phyloP scores from a whole-genome alignment of 2,329 filamentous ascomycete species.

The Aspergillus jensenii region DNA sequence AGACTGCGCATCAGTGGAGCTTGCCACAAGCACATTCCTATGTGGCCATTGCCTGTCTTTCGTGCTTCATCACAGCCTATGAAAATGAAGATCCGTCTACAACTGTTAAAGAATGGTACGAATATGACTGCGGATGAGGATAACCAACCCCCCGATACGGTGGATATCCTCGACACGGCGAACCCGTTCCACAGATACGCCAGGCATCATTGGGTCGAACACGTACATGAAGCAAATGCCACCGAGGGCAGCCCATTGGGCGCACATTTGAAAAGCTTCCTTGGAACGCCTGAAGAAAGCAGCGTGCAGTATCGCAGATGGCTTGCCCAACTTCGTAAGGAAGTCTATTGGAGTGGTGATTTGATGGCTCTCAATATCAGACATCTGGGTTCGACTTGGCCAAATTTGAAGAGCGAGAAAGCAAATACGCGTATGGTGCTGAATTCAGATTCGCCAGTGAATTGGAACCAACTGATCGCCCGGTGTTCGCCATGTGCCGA shows the following conservation, averaged over 20 bases:
- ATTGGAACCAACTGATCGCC: too few species aligned
- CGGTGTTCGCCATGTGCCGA: conserved; percentile 12
- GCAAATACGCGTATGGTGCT: too few species aligned
- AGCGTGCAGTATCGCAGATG: conserved; percentile 13
- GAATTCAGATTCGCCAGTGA: too few species aligned
- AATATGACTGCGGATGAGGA: background rate
- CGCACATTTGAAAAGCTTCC: conserved; percentile 12
- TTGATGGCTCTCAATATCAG: too few species aligned
- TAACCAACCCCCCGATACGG: background rate
- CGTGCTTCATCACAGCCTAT: conserved; percentile 7
- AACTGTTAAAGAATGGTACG: background rate
- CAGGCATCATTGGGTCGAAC: too few species aligned
- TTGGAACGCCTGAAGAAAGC: conserved; percentile 9
- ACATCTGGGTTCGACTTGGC: background rate
- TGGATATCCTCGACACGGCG: too few species aligned
- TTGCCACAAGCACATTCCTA: background rate
- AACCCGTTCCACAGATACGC: conserved; percentile 11
- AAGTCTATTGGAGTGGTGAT: too few species aligned
- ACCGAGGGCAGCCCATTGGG: background rate
- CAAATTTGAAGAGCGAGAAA: too few species aligned
- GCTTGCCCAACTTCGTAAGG: background rate
- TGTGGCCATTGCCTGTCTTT: conserved; percentile 9
- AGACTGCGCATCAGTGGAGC: background rate
- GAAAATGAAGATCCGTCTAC: background rate
- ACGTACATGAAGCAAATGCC: conserved; percentile 3